These are phyloP conservation scores for Immersiporthe knoxdaviesiana DNA, from an alignment of 2,329 filamentous ascomycete genomes.

Conservation along the genomic window DNA sequence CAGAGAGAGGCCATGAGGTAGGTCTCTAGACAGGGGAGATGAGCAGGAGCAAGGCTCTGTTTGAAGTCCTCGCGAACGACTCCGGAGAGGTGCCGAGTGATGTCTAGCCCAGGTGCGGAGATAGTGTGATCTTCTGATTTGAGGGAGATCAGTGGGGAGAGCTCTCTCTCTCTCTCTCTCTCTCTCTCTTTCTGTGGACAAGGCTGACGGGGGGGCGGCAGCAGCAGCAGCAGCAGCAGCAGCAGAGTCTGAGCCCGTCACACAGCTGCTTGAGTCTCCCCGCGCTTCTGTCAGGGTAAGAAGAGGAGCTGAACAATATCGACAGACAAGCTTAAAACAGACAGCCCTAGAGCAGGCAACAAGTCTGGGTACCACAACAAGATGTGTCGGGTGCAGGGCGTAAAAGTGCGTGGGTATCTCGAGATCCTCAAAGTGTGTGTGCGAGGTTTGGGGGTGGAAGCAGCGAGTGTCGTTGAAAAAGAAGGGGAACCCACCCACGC, in stretches of 20 bases:
- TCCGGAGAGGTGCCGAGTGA: slow-evolving; percentile 28
- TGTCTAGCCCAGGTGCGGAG: neutral
- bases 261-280: neutral
- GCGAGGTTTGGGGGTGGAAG: slow-evolving; percentile 26
- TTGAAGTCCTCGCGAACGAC: slow-evolving; percentile 26
- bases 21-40: slow-evolving; percentile 6
- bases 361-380: neutral
- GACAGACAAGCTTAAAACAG: neutral
- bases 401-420: neutral
- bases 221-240: neutral
- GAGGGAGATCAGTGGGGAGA: slow-evolving; percentile 24
- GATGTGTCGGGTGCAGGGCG: neutral
- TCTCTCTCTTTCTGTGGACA: no score
- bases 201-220: neutral
- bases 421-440: neutral
- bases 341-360: neutral
- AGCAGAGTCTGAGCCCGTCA: neutral
- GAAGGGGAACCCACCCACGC: slow-evolving; percentile 34
- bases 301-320: neutral
- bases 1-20: neutral
- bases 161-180: no score
- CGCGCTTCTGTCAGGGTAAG: neutral
- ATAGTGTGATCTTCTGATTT: slow-evolving; percentile 23
- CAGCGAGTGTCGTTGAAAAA: slow-evolving; percentile 40
- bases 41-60: slow-evolving; percentile 22